These are phyloP conservation scores for Fusarium verticillioides DNA, from an alignment of 2,329 filamentous ascomycete genomes.

Conservation along the genomic window DNA sequence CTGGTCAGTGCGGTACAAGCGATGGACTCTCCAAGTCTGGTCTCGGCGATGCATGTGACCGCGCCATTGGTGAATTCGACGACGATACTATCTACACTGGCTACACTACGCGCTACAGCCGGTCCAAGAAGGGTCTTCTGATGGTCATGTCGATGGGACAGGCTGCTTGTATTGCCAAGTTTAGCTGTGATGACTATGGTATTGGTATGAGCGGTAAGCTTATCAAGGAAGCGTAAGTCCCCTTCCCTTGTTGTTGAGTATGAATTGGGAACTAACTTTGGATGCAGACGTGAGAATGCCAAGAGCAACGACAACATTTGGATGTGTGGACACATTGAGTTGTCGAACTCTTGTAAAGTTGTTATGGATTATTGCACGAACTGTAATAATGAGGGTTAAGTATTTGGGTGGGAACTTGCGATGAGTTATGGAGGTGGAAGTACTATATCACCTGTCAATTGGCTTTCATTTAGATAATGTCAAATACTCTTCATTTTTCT, in stretches of 20 bases:
- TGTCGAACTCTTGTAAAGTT: conserved; percentile 20
- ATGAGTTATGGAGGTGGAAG: too few relatives aligned
- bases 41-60: conserved; percentile 8
- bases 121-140: conserved; percentile 7
- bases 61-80: conserved; percentile 3
- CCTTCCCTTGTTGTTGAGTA: rapidly evolving
- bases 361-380: conserved; percentile 20
- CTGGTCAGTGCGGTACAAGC: conserved; percentile 4
- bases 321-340: conserved; percentile 19
- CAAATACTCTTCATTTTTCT: not conserved
- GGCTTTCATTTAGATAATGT: not conserved
- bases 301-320: conserved; percentile 7
- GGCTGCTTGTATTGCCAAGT: conserved; percentile 26
- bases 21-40: conserved; percentile 14
- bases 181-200: conserved; percentile 26
- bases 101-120: conserved; percentile 11
- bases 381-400: conserved; percentile 1
- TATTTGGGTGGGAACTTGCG: too few relatives aligned
- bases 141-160: not conserved
- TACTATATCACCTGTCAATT: rapidly evolving
- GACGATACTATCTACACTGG: conserved; percentile 13
- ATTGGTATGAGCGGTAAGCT: conserved; percentile 20
- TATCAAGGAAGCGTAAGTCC: conserved; percentile 22
- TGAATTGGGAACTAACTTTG: not conserved
- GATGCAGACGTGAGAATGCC: not conserved